Conservation (phyloP, 2,329 filamentous ascomycete species). For the Fusarium chaquense region DNA sequence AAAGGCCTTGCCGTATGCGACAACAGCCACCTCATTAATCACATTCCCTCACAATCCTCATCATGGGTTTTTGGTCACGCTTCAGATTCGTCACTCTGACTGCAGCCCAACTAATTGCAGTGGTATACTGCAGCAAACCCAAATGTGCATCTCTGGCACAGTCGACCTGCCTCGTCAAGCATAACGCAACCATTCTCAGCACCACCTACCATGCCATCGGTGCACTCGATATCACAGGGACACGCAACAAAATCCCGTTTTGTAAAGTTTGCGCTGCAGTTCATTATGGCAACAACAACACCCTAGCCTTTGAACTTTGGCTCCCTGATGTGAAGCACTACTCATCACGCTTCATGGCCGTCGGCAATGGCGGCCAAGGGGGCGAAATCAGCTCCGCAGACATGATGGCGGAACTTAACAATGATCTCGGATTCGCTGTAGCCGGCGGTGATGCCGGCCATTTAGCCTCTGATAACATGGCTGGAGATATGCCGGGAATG, state of each 20-base stretch:
- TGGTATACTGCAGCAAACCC: background rate
- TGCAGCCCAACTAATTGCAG: background rate
- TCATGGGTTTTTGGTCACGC: background rate
- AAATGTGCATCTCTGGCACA: background rate
- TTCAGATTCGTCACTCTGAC: background rate
- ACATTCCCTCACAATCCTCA: background rate
- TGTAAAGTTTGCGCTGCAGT: background rate
- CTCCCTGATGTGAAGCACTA: background rate
- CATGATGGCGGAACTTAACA: background rate
- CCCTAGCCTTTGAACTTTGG: background rate
- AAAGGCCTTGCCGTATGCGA: background rate
- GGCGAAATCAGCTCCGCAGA: background rate
- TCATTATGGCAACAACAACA: background rate
- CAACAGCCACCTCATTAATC: background rate
- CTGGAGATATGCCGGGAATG: background rate
- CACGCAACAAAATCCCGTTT: background rate
- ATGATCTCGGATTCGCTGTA: background rate
- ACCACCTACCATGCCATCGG: background rate
- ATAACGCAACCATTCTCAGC: background rate
- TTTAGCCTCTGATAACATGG: conserved; percentile 1
- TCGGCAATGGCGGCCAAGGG: background rate
- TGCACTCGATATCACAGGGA: background rate
- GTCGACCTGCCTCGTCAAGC: too few species aligned
- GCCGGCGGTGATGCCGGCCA: background rate
- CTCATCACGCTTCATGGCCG: background rate